Conservation (phyloP, 192 early-diverging fungal species). For the Geranomyces michiganensis region DNA sequence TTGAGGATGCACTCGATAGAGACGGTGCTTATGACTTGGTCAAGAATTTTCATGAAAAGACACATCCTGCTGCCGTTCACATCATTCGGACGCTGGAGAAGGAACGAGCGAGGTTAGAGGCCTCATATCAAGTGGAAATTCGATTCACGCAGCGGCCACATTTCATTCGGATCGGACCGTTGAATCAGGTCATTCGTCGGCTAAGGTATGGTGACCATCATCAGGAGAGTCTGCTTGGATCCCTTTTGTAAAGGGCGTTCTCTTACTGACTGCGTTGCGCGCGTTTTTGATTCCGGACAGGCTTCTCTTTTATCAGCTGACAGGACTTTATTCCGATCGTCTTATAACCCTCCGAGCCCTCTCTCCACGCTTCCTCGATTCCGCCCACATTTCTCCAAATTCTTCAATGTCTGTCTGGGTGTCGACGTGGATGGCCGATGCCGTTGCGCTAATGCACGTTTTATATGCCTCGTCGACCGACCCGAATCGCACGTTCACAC, state of each 20-base stretch:
- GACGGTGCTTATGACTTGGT: slow-evolving; percentile 8
- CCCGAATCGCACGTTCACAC: not conserved
- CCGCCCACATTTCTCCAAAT: slow-evolving; percentile 8
- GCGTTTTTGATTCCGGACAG: not conserved
- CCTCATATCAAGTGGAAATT: slow-evolving; percentile 34
- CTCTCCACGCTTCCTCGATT: slow-evolving; percentile 27
- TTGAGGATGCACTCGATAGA: slow-evolving; percentile 13
- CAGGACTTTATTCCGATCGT: slow-evolving; percentile 28
- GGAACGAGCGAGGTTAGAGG: slow-evolving; percentile 34
- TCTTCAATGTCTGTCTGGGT: slow-evolving; percentile 13
- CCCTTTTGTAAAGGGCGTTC: too few species aligned
- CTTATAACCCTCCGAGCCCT: slow-evolving; percentile 31
- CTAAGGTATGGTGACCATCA: slow-evolving; percentile 23
- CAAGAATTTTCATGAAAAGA: slow-evolving; percentile 25
- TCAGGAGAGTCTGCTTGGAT: not conserved
- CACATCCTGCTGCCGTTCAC: slow-evolving; percentile 30
- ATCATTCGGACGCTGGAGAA: slow-evolving; percentile 35
- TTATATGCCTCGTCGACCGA: not conserved
- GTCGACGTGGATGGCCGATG: not conserved
- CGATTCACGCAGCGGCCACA: slow-evolving; percentile 22
- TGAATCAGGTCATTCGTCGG: slow-evolving; percentile 30
- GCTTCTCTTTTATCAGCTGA: slow-evolving; percentile 31
- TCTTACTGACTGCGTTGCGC: not conserved
- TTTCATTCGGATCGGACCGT: slow-evolving; percentile 28
- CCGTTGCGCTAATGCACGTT: slow-evolving; percentile 6